Evolutionary conservation across 345 rosid genomes (phyloP), one percentile per base, ranked within the genome.

Genomic region (Gossypium raimondii): DNA sequence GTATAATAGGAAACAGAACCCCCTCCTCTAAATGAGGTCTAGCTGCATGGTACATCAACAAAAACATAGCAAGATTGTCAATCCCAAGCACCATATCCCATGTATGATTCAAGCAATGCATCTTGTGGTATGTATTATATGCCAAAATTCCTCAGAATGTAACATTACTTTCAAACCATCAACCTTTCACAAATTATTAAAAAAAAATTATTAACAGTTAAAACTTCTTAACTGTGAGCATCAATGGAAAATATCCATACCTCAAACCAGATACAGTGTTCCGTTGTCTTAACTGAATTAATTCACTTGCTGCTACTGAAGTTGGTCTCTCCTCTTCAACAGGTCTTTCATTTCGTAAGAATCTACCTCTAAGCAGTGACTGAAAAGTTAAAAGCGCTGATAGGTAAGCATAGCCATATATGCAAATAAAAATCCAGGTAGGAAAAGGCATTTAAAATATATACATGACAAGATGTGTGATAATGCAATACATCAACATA

Each of bases 341-440:
- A 48, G 93, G 84, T 80, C 89, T 88, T 86, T 95, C 99, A 78
- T 84, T 89, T 72, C 98, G 84, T 84, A 95, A 86, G 81, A 93
- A 95, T 86, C 99, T 89, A 80, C 99, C 98, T 80, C 99, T 85
- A 67, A 95, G 90, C 81, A 95, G 83, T 29, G 98, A 90, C 99
- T 93, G 88, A 55, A 86, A 81, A 29, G 50, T 60, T 65, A 78
- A 11, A 62, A 11, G 78, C 56, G 76, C 71, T 69, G 81, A 51
- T 52, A 72, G 51, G 78, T 67, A 69, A 73, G 73, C 47, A 16
- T 61, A 3, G 50, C 10, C 6, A 10, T 6, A 44, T 9, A 73
- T 45, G 68, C 13, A 77, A 71, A 50, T 20, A 34, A 75, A 65
- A 73, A 66, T 8, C 29, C 67, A 17, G 7, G 53, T 41, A 64